A percentile compares a stretch with the other conserved stretches of the same genome.
Evolutionary conservation across 1,284 basidiomycete genomes (phyloP).

Genomic region (Apiotrichum veenhuisii): DNA sequence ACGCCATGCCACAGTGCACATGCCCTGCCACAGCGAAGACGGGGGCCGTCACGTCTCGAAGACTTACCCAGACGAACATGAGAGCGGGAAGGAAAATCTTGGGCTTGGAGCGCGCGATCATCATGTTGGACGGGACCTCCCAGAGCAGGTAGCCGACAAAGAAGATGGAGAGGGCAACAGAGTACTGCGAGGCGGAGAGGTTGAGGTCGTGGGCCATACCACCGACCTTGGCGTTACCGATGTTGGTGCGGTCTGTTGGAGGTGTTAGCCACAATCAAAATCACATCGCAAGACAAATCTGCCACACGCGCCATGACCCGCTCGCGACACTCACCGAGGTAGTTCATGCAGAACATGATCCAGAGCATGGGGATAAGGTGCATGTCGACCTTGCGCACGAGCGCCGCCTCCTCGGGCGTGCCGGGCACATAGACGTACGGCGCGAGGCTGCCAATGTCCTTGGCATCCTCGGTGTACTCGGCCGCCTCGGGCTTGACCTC

Average conservation of each 20-base stretch:
- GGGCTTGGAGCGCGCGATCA: constrained; percentile 17
- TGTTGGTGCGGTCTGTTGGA: constrained; percentile 30
- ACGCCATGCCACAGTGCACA: too few species aligned
- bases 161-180: constrained; percentile 36
- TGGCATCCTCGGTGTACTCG: too few species aligned
- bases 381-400: constrained; percentile 49
- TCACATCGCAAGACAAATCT: too few species aligned
- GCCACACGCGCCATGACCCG: too few species aligned
- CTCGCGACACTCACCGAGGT: too few species aligned
- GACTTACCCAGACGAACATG: constrained; percentile 16
- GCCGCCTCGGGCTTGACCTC: too few species aligned
- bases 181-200: constrained; percentile 37
- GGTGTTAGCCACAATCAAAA: constrained; percentile 4
- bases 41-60: too few species aligned
- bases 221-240: constrained; percentile 32
- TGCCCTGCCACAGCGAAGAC: too few species aligned
- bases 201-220: constrained; percentile 47
- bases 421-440: constrained; percentile 33
- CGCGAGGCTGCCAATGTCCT: too few species aligned
- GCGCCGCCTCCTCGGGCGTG: constrained; percentile 41
- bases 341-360: constrained; percentile 25
- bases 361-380: constrained; percentile 44
- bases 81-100: constrained; percentile 23
- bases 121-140: constrained; percentile 21
- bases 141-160: constrained; percentile 39